Base-by-base conservation (phyloP, 2,329 filamentous ascomycete species). In the Aspergillus sp. region DNA sequence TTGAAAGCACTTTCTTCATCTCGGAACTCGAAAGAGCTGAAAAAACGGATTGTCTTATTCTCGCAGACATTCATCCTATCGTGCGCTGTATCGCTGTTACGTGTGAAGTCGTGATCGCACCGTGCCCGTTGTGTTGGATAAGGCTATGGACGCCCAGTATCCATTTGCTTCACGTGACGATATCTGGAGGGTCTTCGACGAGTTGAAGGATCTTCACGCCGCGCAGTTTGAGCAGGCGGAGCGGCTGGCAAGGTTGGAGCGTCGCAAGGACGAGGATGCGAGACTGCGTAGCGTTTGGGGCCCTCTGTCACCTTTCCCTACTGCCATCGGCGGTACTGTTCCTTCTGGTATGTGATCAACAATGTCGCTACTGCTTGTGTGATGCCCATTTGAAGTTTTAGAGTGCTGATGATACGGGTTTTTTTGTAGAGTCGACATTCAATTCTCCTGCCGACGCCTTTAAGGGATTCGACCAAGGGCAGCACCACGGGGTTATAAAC, bases 231-330 rank as follows among this genome's bases (percentile, higher is more conserved):
- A 82, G 52, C 79, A 83, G 62, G 69, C 74, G 40, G 80, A 83
- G 55, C 75, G 81, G 47, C 72, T 85, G 51, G 69, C 77, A 47
- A 73, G 78, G 48, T 64, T 85, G 49, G 81, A 85, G 62, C 73
- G 79, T 48, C 75, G 77, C 51, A 77, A 77, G 49, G 79, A 83
- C 54, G 80, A 83, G 55, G 80, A 83, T 67, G 75, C 76, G 47
- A 73, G 77, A 53, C 67, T 82, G 67, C 94, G 91, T 68, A 94
- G 86, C 51, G 86, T 94, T 47, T 98, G 93, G 93, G 81, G 80
- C 42, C 84, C 85, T 54, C 72, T 77, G 42, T 94, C 90, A 47
- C 90, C 90, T 10, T 96, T 96, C 63, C 89, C 91, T n/a, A 84
- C 83, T 54, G 81, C 89, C 35, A 67, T 94, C 48, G 83, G 85